Base-by-base conservation (phyloP, 495 filamentous ascomycete genomes). In the Neurospora cerealis region DNA sequence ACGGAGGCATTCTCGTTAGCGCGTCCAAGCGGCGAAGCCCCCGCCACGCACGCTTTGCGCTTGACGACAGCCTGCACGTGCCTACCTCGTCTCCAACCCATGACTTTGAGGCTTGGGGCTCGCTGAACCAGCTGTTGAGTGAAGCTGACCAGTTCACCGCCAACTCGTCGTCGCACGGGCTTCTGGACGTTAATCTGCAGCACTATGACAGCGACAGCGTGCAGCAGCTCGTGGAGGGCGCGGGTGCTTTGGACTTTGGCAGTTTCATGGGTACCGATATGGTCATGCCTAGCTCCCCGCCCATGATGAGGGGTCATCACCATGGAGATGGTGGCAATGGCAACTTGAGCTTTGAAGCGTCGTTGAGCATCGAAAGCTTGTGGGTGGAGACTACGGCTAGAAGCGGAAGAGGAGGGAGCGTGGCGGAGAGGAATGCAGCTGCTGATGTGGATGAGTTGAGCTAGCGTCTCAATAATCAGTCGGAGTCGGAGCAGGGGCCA, bases 41-140 rank as follows among this genome's bases (percentile, higher is more conserved):
- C 42, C 81, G 77, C 73, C 76, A 79, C 32, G 76, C 79, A 4
- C 77, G 80, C 66, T 80, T 82, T 44, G 74, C 76, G 3, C 72
- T 83, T 0, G 79, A 80, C 3, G 77, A 76, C 13, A 73, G 75
- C 39, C 44, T 72, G 44, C 19, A 37, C 42, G 66, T 54, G 38
- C 69, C 70, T 54, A 66, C 54, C 24, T 82, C 85, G 41, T 84
- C 88, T 9, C 90, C 90, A 75, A 89, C 89, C 0, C 54, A 66
- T 7, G 54, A 66, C 54, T 66, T 66, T 19, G 54, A 66, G 28
- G 54, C 54, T 32, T 66, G 54, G 54, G 84, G 83, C n/a, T 86
- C 88, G 19, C 82, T 92, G 6, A 86, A 86, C 74, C 85, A 89
- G 75, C 76, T 92, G 38, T 83, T 92, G 32, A 88, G 87, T 38